Percentiles rank a stretch among this genome's conserved stretches.
Evolutionary conservation across 2,329 filamentous ascomycete genomes (phyloP).

Genomic region (Pseudogymnoascus sp.): DNA sequence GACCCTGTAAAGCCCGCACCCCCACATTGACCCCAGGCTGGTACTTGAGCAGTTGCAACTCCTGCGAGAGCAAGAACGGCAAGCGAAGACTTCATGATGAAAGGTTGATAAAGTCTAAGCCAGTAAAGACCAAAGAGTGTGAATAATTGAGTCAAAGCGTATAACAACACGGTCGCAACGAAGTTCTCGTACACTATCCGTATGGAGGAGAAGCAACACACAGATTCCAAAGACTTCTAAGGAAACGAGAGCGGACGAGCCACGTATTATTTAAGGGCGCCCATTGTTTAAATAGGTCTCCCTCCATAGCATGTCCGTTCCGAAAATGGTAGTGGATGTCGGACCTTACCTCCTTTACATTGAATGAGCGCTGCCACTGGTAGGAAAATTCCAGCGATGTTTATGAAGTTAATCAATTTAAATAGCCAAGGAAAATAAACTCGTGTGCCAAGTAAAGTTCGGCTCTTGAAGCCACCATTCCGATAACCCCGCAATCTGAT

Average conservation of each 20-base stretch:
- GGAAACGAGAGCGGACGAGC: neutral
- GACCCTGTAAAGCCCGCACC: conserved; percentile 25
- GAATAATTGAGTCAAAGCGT: neutral
- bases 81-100: neutral
- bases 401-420: neutral
- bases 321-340: neutral
- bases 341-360: neutral
- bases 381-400: neutral
- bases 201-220: neutral
- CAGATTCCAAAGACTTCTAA: neutral
- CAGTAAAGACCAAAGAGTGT: neutral
- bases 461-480: neutral
- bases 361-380: neutral
- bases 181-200: neutral
- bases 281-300: neutral
- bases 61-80: neutral
- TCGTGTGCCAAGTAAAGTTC: neutral
- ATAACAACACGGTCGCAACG: neutral
- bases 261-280: neutral
- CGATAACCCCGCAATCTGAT: neutral
- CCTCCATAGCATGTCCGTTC: neutral
- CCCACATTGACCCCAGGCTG: conserved; percentile 28
- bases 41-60: conserved; percentile 9
- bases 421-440: neutral
- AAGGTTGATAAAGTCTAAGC: neutral